Conservation (phyloP, 139 green algal genomes). For the Chlorella sorokiniana region DNA sequence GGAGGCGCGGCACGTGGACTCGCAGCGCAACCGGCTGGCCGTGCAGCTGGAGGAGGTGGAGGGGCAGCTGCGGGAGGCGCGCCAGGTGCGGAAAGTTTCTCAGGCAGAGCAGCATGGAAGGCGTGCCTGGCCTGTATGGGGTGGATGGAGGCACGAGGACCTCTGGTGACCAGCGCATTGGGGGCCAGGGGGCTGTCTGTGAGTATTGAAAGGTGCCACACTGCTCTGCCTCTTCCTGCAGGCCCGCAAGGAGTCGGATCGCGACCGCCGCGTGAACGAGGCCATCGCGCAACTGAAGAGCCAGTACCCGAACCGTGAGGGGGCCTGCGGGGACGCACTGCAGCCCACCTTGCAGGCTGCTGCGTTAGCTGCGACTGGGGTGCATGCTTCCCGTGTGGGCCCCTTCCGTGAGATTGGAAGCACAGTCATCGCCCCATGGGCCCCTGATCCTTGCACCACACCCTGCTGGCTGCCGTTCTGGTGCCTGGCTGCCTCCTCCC, state of each 20-base stretch:
- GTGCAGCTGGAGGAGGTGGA: conserved; percentile 71
- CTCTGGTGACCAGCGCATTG: too few species aligned
- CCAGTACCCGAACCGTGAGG: conserved; percentile 25
- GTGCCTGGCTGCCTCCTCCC: background rate
- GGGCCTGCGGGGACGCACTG: too few species aligned
- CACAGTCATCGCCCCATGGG: too few species aligned
- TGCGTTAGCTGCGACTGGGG: too few species aligned
- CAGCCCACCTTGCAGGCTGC: too few species aligned
- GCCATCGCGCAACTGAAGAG: conserved; percentile 17
- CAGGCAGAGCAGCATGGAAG: background rate
- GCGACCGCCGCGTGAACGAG: conserved; percentile 27
- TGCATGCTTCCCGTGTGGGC: too few species aligned
- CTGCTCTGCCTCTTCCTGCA: background rate
- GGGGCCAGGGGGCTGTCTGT: too few species aligned
- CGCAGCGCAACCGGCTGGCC: conserved; percentile 50
- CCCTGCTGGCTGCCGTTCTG: too few species aligned
- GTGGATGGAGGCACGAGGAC: too few species aligned
- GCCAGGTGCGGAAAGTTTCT: background rate
- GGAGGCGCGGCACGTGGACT: conserved; percentile 31
- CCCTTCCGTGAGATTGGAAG: too few species aligned
- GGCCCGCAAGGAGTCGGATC: conserved; percentile 27
- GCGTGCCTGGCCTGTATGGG: background rate
- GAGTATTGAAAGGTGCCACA: background rate
- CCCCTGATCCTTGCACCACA: too few species aligned
- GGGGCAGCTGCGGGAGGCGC: conserved; percentile 63